phyloP scores from a whole-genome alignment of 1,139 yeast species.

The Saccharomyces pastorianus region DNA sequence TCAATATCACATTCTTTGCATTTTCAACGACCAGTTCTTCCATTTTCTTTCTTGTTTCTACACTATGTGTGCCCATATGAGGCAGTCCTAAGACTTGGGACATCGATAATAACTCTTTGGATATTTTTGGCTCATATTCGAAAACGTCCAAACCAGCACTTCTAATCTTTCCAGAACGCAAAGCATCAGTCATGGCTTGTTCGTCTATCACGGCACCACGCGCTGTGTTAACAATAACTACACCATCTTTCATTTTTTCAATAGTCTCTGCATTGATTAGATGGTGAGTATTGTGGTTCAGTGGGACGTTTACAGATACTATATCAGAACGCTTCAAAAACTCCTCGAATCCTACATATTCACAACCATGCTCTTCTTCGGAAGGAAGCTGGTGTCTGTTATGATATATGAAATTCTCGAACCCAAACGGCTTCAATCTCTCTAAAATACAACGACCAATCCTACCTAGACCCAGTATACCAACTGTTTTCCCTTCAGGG shows the following conservation, averaged over 20 bases:
- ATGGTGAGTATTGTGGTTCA: slow-evolving; percentile 51
- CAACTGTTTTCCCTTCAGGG: slow-evolving; percentile 55
- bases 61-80: slow-evolving; percentile 75
- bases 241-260: slow-evolving; percentile 55
- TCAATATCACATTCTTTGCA: slow-evolving; percentile 35
- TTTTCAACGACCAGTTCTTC: slow-evolving; percentile 44
- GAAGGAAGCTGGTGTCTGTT: slow-evolving; percentile 48
- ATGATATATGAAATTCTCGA: slow-evolving; percentile 49
- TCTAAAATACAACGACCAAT: slow-evolving; percentile 64
- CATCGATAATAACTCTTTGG: slow-evolving; percentile 45
- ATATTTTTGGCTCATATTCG: slow-evolving; percentile 71
- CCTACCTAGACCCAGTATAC: slow-evolving; percentile 71
- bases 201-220: slow-evolving; percentile 73
- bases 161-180: slow-evolving; percentile 63
- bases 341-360: slow-evolving; percentile 51
- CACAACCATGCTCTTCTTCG: slow-evolving; percentile 49
- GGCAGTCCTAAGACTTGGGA: slow-evolving; percentile 60
- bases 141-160: slow-evolving; percentile 77
- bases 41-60: slow-evolving; percentile 48
- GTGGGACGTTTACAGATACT: slow-evolving; percentile 55
- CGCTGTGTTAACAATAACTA: slow-evolving; percentile 59
- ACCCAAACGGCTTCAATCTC: slow-evolving; percentile 58
- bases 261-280: slow-evolving; percentile 46
- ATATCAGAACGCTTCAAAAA: slow-evolving; percentile 48
- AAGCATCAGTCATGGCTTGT: slow-evolving; percentile 47